Conservation (phyloP, 768 basidiomycete genomes). For the Cystobasidium onofrii region DNA sequence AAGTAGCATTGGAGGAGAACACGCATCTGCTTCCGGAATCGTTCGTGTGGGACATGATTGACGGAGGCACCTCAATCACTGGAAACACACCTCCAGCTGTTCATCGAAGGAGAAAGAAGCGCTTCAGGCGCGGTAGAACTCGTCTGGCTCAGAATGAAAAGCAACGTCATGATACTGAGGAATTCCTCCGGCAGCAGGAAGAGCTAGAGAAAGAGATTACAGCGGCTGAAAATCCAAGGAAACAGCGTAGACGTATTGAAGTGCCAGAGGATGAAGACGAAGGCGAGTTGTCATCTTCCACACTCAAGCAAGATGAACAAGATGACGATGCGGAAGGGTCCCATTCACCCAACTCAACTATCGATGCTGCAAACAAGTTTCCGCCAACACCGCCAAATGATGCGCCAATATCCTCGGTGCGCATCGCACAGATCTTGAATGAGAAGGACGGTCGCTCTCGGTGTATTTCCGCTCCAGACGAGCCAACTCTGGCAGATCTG, state of each 20-base stretch:
- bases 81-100: slow-evolving; percentile 30
- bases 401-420: neutral
- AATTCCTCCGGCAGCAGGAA: neutral
- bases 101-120: neutral
- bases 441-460: neutral
- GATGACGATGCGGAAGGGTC: neutral
- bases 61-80: slow-evolving; percentile 37
- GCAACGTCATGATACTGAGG: slow-evolving; percentile 4
- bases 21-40: slow-evolving; percentile 95
- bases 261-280: neutral
- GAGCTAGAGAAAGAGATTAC: neutral
- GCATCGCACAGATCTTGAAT: neutral
- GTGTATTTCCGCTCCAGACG: slow-evolving; percentile 10
- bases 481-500: slow-evolving; percentile 17
- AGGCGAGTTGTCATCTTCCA: slow-evolving; percentile 22
- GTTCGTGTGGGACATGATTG: slow-evolving; percentile 54
- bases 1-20: slow-evolving; percentile 83
- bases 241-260: neutral
- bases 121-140: slow-evolving; percentile 18
- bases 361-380: slow-evolving; percentile 4
- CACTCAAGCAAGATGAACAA: slow-evolving; percentile 3
- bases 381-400: neutral
- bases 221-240: neutral
- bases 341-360: neutral
- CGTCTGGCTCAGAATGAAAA: neutral